Base-by-base conservation (phyloP, 2,329 filamentous ascomycete species). In the Phyllosticta citriasiana region DNA sequence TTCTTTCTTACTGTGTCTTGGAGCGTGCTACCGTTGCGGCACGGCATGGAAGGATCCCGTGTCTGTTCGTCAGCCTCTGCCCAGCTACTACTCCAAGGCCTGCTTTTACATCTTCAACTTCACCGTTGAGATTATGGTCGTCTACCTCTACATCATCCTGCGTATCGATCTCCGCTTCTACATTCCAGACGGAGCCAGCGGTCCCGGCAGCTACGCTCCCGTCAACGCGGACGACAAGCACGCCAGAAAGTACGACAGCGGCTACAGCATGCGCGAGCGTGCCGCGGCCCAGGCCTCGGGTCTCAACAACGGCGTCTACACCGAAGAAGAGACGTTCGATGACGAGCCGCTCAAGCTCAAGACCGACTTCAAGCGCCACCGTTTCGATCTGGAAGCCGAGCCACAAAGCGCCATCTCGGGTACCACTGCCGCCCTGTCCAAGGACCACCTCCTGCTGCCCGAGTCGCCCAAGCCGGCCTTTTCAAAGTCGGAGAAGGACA, bases 81-180 rank as follows among this genome's bases (percentile, higher is more conserved):
- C 85, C 4, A 88, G 86, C 81, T 93, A 86, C 70, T 82, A 90
- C 67, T 77, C 77, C 68, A 88, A 87, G 71, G 82, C 85, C 1
- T 84, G 82, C 67, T 96, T 91, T 77, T 96, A 94, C 76, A 75
- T 85, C 69, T 89, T 94, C 77, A 88, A 89, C 75, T 95, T 89
- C 69, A 77, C 77, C 16, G 78, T 92, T 47, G 91, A 96, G 73
- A 76, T 92, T 51, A 69, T 88, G 25, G 84, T 91, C 47, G 80
- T 93, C 4, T 81, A 80, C 59, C 75, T 86, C 8, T 93, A 89
- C 73, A 80, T 86, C 0, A 68, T 88, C 16, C 73, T 81, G 22
- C 82, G 91, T 33, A 85, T 94, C 64, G 91, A 96, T 71, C 79
- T 80, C 64, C 82, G 88, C 52, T 95, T 93, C 76, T 81, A 87